Base-by-base conservation (phyloP, 208 protist species). In the Trichomonas tenax region DNA sequence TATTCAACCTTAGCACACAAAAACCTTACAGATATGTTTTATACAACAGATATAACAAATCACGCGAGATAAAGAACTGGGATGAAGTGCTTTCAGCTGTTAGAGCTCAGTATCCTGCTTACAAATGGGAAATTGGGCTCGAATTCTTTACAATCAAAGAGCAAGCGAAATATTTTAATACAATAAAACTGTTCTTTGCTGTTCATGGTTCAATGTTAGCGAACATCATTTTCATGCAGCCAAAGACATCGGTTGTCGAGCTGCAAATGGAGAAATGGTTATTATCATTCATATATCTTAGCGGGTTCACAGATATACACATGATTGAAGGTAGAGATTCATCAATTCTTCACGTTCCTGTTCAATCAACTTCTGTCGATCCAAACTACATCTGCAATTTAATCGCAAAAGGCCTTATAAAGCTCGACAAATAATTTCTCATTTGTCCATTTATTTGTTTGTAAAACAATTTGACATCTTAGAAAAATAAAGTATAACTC, bases 231-330 rank as follows among this genome's bases (percentile, higher is more conserved):
- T 93, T 58, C 44, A 93, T 93, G 86, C 86, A 93, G 44, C 0
- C 15, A 9, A 26, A 38, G 26, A 93, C 86, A 38, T 41, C 44
- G 2, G 44, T 93, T 51, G 44, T 93, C 38, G 86, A 93, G 26
- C 8, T 93, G 26, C 86, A 93, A 38, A 93, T 93, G 86, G 86
- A 93, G 46, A 41, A 93, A 51, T 93, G 86, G 86, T 41, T 93
- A 2, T 36, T 93, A 0, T 93, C 86, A n/a, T 93, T 93, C 15
- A n/a, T 93, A 11, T 51, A 41, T 34, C 31, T 93, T 3, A 17
- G 40, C 14, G n/a, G n/a, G 51, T 93, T 48, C 26, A 93, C 86
- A 51, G 44, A 44, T 3, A 58, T 48, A 38, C 15, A 38, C 31
- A 93, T 93, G 86, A 44, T 93, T 58, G 40, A 34, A 34, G 86